These are phyloP conservation scores for Tulasnella sp. DNA, from an alignment of 768 basidiomycete species.

Conservation along the genomic window DNA sequence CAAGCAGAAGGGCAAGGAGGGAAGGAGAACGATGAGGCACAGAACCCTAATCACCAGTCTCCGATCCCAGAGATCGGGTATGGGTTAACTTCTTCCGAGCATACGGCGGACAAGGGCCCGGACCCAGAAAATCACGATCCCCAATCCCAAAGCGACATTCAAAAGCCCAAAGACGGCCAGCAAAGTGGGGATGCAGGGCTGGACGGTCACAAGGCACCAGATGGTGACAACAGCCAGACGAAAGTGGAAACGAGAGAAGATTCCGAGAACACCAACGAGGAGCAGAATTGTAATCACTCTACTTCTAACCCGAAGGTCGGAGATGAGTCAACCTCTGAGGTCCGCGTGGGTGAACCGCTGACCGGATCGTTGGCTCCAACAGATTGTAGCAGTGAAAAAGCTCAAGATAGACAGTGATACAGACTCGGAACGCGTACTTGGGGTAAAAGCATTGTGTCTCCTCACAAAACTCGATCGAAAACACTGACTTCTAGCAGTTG, in stretches of 20 bases:
- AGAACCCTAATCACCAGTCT: too few species aligned
- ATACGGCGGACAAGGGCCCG: too few species aligned
- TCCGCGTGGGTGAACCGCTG: neutral
- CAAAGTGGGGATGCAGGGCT: neutral
- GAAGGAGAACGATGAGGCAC: too few species aligned
- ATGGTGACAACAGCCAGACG: neutral
- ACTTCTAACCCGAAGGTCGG: neutral
- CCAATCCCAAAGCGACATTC: neutral
- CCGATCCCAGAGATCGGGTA: too few species aligned
- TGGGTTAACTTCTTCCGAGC: too few species aligned
- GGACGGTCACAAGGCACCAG: neutral
- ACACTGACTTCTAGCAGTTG: neutral
- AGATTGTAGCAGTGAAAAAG: neutral
- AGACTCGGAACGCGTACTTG: neutral
- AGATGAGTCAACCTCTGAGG: neutral
- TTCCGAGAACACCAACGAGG: neutral
- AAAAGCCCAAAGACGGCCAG: neutral
- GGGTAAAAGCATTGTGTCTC: neutral
- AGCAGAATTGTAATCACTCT: neutral
- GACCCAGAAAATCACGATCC: too few species aligned
- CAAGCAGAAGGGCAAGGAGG: too few species aligned
- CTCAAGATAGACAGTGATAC: neutral
- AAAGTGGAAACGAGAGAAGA: neutral
- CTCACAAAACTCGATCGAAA: neutral
- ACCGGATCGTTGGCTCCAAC: neutral